Conservation (phyloP, 345 rosid species). For the Hypericum androsaemum region DNA sequence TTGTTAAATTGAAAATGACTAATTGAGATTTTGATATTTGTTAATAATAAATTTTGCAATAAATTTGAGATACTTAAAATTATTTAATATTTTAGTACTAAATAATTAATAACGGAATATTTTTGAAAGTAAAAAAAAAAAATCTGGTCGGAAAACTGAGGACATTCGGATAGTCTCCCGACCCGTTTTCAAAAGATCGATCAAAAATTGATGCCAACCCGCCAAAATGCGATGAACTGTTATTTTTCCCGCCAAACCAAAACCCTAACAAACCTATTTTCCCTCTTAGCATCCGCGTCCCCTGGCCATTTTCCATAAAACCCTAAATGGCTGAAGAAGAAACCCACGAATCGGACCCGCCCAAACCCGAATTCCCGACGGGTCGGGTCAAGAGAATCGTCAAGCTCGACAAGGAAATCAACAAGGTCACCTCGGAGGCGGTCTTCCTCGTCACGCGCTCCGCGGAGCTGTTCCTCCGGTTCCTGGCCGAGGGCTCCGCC, state of each 20-base stretch:
- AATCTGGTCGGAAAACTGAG: too few species aligned
- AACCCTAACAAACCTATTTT: conserved; percentile 1
- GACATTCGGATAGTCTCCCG: too few species aligned
- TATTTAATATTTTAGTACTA: too few species aligned
- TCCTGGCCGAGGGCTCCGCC: conserved; percentile 62
- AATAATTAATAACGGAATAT: too few species aligned
- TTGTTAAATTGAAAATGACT: too few species aligned
- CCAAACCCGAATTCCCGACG: conserved; percentile 45
- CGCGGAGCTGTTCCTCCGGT: conserved; percentile 56
- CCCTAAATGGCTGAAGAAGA: conserved; percentile 58
- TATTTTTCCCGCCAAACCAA: conserved; percentile 23
- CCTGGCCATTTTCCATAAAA: neutral
- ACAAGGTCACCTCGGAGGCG: conserved; percentile 80
- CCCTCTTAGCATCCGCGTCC: neutral
- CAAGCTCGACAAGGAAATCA: conserved; percentile 82
- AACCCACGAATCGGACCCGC: conserved; percentile 4
- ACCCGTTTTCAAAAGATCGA: too few species aligned
- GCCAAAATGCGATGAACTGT: too few species aligned
- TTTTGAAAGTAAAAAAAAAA: too few species aligned
- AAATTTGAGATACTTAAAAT: too few species aligned
- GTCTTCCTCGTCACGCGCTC: conserved; percentile 51
- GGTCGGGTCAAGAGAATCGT: conserved; percentile 71
- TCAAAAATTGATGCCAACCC: too few species aligned
- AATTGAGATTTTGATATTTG: too few species aligned
- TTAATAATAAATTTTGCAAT: too few species aligned